These are phyloP conservation scores for Darksidea phi DNA, from an alignment of 495 filamentous ascomycete species.

Conservation along the genomic window DNA sequence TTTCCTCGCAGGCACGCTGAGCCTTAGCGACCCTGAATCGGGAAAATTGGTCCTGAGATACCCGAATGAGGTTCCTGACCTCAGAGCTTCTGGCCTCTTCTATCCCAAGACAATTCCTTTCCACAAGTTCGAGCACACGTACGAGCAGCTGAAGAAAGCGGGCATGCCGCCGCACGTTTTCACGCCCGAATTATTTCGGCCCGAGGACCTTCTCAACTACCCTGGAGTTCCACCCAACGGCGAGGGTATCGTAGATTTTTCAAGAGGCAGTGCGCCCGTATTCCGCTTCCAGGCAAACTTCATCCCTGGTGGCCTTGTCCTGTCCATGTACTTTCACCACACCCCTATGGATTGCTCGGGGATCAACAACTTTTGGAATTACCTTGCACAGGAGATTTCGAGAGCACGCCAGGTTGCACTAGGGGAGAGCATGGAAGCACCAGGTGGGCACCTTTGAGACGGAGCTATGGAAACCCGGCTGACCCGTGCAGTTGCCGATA, in stretches of 20 bases:
- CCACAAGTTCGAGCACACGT: constrained; percentile 1
- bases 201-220: background rate
- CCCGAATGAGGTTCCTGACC: constrained; percentile 5
- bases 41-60: constrained; percentile 16
- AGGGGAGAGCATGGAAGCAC: too few relatives aligned
- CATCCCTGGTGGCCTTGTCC: constrained; percentile 21
- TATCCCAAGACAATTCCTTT: background rate
- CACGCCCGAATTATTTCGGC: background rate
- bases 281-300: constrained; percentile 17
- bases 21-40: constrained; percentile 5
- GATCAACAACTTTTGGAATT: constrained; percentile 1
- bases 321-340: constrained; percentile 22
- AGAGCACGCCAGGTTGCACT: background rate
- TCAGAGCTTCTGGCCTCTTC: background rate
- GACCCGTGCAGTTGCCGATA: background rate
- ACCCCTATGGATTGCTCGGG: constrained; percentile 15
- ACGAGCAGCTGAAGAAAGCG: constrained; percentile 4
- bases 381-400: constrained; percentile 10
- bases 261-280: background rate
- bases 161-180: constrained; percentile 18
- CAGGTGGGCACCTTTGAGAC: too few relatives aligned
- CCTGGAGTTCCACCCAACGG: constrained; percentile 1
- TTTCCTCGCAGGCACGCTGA: constrained; percentile 21
- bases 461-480: background rate
- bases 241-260: constrained; percentile 12